phyloP scores from a whole-genome alignment of 257 asterid species.

The Oldenlandia corymbosa region DNA sequence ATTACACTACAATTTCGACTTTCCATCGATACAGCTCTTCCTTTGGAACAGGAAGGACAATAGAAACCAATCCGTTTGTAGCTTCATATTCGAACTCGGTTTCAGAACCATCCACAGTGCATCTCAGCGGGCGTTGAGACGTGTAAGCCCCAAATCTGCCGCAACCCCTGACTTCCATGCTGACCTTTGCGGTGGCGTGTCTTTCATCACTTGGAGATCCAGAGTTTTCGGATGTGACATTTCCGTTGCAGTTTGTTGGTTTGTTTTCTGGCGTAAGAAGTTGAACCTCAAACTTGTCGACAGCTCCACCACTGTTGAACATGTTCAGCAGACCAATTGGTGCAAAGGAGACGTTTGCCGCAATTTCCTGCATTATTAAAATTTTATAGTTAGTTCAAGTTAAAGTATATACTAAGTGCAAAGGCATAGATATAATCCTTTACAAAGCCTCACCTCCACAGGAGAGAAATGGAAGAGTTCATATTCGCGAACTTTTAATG shows the following conservation, averaged over 20 bases:
- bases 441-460: slow-evolving; percentile 47
- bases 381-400: no score
- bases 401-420: not conserved
- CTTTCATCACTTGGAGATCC: slow-evolving; percentile 20
- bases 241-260: slow-evolving; percentile 22
- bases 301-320: slow-evolving; percentile 86
- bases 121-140: slow-evolving; percentile 58
- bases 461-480: slow-evolving; percentile 93
- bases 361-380: slow-evolving; percentile 42
- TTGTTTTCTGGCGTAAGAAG: slow-evolving; percentile 19
- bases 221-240: slow-evolving; percentile 14
- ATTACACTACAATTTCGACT: slow-evolving; percentile 49
- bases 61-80: slow-evolving; percentile 48
- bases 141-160: slow-evolving; percentile 75
- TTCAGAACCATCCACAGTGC: slow-evolving; percentile 41
- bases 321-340: slow-evolving; percentile 89
- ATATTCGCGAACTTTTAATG: slow-evolving; percentile 74
- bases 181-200: slow-evolving; percentile 38
- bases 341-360: slow-evolving; percentile 44
- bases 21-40: slow-evolving; percentile 76
- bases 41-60: slow-evolving; percentile 33
- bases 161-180: slow-evolving; percentile 65
- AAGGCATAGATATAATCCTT: not conserved
- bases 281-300: slow-evolving; percentile 53
- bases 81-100: slow-evolving; percentile 43